These are phyloP conservation scores for Fusarium sp. DNA, from an alignment of 2,329 filamentous ascomycete species.

Conservation along the genomic window DNA sequence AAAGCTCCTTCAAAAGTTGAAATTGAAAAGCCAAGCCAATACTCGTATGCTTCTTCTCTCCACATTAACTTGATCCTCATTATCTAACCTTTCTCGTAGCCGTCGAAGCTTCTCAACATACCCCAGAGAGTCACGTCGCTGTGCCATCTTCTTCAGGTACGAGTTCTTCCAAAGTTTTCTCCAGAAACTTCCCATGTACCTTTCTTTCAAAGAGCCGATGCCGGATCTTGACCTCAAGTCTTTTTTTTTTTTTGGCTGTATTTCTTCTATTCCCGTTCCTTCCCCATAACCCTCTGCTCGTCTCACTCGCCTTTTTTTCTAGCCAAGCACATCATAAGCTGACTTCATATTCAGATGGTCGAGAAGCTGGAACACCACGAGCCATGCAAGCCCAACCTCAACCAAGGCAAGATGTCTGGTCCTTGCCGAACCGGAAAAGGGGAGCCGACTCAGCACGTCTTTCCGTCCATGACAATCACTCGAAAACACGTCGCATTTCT, in stretches of 20 bases:
- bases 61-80: not conserved
- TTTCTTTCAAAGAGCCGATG: not conserved
- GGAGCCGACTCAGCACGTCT: conserved; percentile 35
- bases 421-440: conserved; percentile 48
- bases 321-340: conserved; percentile 2
- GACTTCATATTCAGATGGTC: conserved; percentile 20
- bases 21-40: conserved; percentile 7
- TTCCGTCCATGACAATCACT: conserved; percentile 13
- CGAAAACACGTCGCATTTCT: conserved; percentile 51
- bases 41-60: conserved; percentile 7
- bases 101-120: not conserved
- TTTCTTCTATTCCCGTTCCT: not conserved
- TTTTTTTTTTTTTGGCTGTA: not conserved
- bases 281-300: not conserved
- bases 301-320: not conserved
- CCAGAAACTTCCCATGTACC: not conserved
- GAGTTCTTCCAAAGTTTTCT: not conserved
- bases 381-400: conserved; percentile 39
- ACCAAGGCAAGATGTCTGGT: conserved; percentile 8
- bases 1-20: conserved; percentile 39
- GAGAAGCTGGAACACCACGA: conserved; percentile 1
- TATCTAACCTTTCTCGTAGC: conserved; percentile 3
- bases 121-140: not conserved
- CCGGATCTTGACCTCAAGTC: not conserved
- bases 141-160: conserved; percentile 26